A percentile compares a stretch with the other conserved stretches of the same genome.
These are phyloP conservation scores for Saccharomyces hybrid DNA, from an alignment of 1,139 yeast genomes.

Conservation along the genomic window DNA sequence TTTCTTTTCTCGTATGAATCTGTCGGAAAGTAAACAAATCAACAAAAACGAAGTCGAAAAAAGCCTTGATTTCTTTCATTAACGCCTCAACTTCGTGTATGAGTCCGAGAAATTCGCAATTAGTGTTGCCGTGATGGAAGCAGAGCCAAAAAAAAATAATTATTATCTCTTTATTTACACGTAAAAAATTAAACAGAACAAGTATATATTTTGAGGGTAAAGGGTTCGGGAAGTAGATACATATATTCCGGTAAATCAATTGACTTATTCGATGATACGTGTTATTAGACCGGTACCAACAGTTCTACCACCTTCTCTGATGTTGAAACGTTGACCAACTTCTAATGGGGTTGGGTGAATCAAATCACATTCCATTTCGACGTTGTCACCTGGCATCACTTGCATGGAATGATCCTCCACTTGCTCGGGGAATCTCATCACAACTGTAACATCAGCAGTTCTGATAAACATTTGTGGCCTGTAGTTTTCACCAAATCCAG, in stretches of 20 bases:
- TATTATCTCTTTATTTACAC: slow-evolving; percentile 1
- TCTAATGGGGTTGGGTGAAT: slow-evolving; percentile 91
- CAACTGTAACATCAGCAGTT: slow-evolving; percentile 92
- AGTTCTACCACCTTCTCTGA: slow-evolving; percentile 99
- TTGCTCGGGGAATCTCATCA: slow-evolving; percentile 85
- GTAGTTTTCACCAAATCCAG: slow-evolving; percentile 94
- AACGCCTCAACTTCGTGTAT: too few relatives aligned
- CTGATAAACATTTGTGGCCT: slow-evolving; percentile 97
- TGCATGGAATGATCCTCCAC: slow-evolving; percentile 79
- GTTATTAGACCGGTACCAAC: slow-evolving; percentile 98
- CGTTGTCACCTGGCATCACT: slow-evolving; percentile 97
- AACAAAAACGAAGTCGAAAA: neutral
- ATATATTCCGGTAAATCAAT: neutral
- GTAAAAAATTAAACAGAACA: neutral
- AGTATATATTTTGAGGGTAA: neutral
- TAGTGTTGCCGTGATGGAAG: neutral
- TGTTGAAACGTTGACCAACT: slow-evolving; percentile 95
- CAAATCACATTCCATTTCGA: slow-evolving; percentile 90
- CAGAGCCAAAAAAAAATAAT: neutral
- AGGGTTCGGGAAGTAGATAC: neutral
- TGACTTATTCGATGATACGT: slow-evolving; percentile 65
- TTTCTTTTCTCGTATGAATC: neutral
- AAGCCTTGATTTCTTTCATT: neutral
- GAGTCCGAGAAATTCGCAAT: too few relatives aligned
- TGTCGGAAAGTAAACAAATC: neutral